Evolutionary conservation across 257 asterid species (phyloP).

Genomic region (Coffea eugenioides): DNA sequence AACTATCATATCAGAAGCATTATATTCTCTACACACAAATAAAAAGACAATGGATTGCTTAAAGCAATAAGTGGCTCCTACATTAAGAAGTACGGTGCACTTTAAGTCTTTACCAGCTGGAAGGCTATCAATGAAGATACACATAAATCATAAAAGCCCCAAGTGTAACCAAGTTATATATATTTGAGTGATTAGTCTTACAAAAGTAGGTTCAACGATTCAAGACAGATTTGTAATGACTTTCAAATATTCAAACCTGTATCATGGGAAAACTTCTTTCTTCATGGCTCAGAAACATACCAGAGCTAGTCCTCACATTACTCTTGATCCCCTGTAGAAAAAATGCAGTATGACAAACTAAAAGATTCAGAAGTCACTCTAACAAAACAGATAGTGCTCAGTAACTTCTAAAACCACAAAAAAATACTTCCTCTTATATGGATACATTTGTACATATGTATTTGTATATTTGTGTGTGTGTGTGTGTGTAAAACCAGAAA

Average conservation of each 20-base stretch:
- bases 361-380: neutral
- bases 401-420: neutral
- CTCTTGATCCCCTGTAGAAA: conserved; percentile 65
- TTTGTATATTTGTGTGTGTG: no score
- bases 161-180: neutral
- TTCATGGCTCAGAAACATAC: conserved; percentile 66
- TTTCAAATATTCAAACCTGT: conserved; percentile 45
- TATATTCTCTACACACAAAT: neutral
- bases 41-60: neutral
- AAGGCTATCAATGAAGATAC: neutral
- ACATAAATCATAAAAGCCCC: neutral
- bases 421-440: neutral
- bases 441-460: neutral
- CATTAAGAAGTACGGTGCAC: neutral
- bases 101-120: neutral
- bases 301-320: conserved; percentile 77
- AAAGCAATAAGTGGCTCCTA: neutral
- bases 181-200: neutral
- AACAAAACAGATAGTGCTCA: neutral
- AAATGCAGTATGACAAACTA: conserved; percentile 5
- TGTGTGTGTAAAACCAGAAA: neutral
- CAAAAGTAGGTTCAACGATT: neutral
- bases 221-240: neutral
- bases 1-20: neutral
- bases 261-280: conserved; percentile 70